A percentile compares a stretch with the other conserved stretches of the same genome.
Evolutionary conservation across 2,329 filamentous ascomycete species (phyloP).

Genomic region (Aspergillus pseudotamarii): DNA sequence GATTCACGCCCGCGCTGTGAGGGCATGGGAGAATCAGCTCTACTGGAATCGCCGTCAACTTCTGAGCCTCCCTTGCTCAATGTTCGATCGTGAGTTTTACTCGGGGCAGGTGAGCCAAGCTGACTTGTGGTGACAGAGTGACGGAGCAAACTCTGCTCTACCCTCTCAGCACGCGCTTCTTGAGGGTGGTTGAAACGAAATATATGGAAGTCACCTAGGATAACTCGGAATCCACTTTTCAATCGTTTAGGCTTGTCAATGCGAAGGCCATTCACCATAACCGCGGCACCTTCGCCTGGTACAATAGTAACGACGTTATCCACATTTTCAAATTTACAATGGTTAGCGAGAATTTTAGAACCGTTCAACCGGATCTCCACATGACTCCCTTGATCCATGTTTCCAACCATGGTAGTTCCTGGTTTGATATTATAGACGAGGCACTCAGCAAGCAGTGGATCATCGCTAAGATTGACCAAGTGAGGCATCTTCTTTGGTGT

Average conservation of each 20-base stretch:
- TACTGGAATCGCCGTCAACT: conserved; percentile 68
- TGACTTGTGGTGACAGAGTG: conserved; percentile 72
- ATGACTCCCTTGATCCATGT: conserved; percentile 80
- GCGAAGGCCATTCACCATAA: conserved; percentile 96
- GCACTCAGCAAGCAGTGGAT: conserved; percentile 91
- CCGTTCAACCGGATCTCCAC: conserved; percentile 94
- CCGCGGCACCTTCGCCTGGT: conserved; percentile 85
- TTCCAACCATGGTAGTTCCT: conserved; percentile 89
- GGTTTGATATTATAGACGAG: conserved; percentile 98
- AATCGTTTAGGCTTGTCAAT: conserved; percentile 83
- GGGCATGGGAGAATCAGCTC: conserved; percentile 78
- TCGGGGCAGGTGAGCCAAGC: conserved; percentile 65
- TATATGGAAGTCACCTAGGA: conserved; percentile 97
- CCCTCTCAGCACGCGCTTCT: conserved; percentile 89
- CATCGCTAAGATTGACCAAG: conserved; percentile 95
- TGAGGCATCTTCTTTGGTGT: conserved; percentile 99
- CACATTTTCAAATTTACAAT: conserved; percentile 91
- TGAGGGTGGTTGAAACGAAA: conserved; percentile 98
- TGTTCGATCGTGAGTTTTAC: conserved; percentile 74
- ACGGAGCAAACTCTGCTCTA: conserved; percentile 81
- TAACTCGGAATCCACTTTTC: conserved; percentile 90
- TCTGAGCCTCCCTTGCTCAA: conserved; percentile 80
- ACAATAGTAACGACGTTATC: conserved; percentile 92
- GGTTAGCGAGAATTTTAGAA: conserved; percentile 86
- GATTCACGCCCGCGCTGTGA: conserved; percentile 72